These are phyloP conservation scores for Beta vulgaris DNA, from an alignment of 148 eudicot genomes.

Conservation along the genomic window DNA sequence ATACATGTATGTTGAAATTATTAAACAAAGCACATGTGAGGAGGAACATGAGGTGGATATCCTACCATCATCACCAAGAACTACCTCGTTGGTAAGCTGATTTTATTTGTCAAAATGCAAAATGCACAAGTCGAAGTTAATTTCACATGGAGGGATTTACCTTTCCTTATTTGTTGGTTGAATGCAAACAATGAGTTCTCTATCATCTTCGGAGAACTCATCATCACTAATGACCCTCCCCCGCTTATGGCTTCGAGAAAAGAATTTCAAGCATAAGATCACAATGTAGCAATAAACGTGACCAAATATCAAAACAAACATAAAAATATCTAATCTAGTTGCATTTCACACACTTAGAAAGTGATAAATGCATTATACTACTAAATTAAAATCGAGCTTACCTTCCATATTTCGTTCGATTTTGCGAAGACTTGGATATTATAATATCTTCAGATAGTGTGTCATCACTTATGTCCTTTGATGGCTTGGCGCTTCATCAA, in stretches of 20 bases:
- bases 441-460: neutral
- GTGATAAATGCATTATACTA: neutral
- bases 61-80: too few relatives aligned
- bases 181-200: neutral
- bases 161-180: conserved; percentile 12
- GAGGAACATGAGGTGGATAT: too few relatives aligned
- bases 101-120: too few relatives aligned
- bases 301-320: neutral
- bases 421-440: neutral
- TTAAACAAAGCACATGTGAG: too few relatives aligned
- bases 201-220: conserved; percentile 16
- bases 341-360: neutral
- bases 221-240: conserved; percentile 18
- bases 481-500: conserved; percentile 13
- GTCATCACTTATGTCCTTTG: neutral
- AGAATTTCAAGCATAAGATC: neutral
- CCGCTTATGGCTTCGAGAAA: conserved; percentile 3
- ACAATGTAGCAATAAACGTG: neutral
- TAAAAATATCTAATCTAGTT: neutral
- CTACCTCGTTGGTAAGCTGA: too few relatives aligned
- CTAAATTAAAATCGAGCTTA: neutral
- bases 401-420: neutral
- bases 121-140: neutral
- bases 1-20: too few relatives aligned
- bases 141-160: conserved; percentile 1